Evolutionary conservation across 768 basidiomycete species (phyloP), one percentile per base, ranked within the genome.

Genomic region (Podaxis carcinomalis): DNA sequence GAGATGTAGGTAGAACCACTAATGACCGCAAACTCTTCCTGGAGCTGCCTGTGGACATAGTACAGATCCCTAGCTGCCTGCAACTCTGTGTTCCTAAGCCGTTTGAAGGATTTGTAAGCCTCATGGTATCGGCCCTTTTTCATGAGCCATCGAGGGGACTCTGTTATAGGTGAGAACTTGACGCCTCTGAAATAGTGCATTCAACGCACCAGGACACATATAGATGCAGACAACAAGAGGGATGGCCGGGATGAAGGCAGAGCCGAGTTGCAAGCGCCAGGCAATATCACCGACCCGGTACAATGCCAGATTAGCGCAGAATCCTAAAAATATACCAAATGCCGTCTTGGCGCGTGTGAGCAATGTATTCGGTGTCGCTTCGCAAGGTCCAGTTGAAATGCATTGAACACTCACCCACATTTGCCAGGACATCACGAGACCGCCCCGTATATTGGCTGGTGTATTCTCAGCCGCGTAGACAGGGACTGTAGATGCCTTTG

Each of bases 381-480:
- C 5, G 10, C 6, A 14, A 5, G 28, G 9, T 10, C 6, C 16
- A 6, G 14, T 44, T 23, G 10, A 1, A 50, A 37, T 3, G 5
- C 25, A 47, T 19, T 54, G 7, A 25, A 39, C 64, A 70, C 73
- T 50, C 40, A 77, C 78, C 89, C 89, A 92, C 75, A 90, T 79
- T 70, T 92, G 89, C 91, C 93, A 94, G 69, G 84, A 88, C 92
- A 93, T 94, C 61, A 92, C 90, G 32, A 94, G 81, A 1, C 85
- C 92, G 59, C 93, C 93, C 62, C 93, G 85, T 57, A 96, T 91
- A 11, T 73, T 70, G 0, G 92, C 84, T 0, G 93, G 93, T 0
- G 87, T 77, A 69, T 87, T 86, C 71, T 95, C 88, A 7, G 86
- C 82, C 2, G 85, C 79, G 65, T 78, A 86, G 32, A 87, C 77